Percentiles rank a stretch among this genome's conserved stretches.
phyloP scores from a whole-genome alignment of 2,329 filamentous ascomycete genomes.

The Alternaria triticimaculans region DNA sequence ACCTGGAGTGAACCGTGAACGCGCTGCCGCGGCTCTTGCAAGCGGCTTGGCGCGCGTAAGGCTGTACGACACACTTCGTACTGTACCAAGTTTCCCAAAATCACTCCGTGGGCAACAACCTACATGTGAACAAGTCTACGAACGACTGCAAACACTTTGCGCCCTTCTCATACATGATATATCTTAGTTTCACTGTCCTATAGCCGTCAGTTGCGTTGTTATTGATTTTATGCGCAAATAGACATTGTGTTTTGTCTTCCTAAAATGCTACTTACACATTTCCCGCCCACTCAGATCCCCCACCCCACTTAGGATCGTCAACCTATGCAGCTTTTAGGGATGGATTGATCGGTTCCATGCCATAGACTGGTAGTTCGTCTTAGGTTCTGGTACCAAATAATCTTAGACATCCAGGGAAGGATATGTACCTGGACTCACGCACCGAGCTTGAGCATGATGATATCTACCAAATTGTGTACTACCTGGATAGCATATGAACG shows the following conservation, averaged over 20 bases:
- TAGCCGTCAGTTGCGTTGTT: background rate
- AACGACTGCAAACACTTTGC: background rate
- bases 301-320: background rate
- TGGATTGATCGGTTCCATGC: background rate
- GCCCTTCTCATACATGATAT: background rate
- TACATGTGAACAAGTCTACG: background rate
- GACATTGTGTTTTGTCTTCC: background rate
- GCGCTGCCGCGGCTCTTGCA: constrained; percentile 11
- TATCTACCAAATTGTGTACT: background rate
- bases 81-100: background rate
- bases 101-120: background rate
- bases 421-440: background rate
- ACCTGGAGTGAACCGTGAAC: background rate
- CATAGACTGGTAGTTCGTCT: background rate
- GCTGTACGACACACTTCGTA: background rate
- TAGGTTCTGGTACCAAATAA: background rate
- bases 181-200: too few relatives aligned
- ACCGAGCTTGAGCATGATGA: background rate
- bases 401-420: background rate
- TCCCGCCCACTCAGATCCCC: too few relatives aligned
- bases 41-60: constrained; percentile 15
- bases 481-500: background rate
- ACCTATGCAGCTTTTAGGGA: background rate
- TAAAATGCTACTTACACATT: background rate
- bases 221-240: background rate